phyloP scores from a whole-genome alignment of 2,329 filamentous ascomycete genomes.

The Rhynchosporium agropyri region DNA sequence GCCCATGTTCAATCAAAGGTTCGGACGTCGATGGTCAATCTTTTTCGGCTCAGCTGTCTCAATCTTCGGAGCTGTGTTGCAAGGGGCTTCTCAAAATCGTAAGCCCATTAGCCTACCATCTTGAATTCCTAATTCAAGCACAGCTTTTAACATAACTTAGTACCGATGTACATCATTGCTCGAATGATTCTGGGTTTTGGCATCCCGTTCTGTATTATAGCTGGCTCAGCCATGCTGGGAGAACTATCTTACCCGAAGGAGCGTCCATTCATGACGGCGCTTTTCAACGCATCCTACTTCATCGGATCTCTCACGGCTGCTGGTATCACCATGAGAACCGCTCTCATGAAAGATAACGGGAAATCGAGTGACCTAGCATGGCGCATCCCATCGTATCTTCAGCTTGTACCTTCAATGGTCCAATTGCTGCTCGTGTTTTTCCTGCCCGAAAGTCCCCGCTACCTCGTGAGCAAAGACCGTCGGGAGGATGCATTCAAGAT shows the following conservation, averaged over 20 bases:
- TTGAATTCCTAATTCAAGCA: background rate
- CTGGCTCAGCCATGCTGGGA: constrained; percentile 55
- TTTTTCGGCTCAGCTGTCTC: constrained; percentile 57
- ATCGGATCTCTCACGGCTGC: constrained; percentile 49
- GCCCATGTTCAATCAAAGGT: constrained; percentile 52
- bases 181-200: constrained; percentile 57
- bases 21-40: constrained; percentile 57
- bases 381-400: constrained; percentile 48
- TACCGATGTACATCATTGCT: constrained; percentile 54
- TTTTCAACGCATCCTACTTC: constrained; percentile 58
- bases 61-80: constrained; percentile 56
- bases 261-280: constrained; percentile 53
- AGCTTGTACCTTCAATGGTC: constrained; percentile 39
- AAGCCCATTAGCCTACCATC: constrained; percentile 28
- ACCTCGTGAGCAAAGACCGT: constrained; percentile 59
- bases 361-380: constrained; percentile 47
- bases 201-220: constrained; percentile 54
- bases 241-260: constrained; percentile 58
- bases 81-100: constrained; percentile 47
- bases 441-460: constrained; percentile 59
- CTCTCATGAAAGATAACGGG: constrained; percentile 34
- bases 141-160: constrained; percentile 41
- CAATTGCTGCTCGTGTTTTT: constrained; percentile 41
- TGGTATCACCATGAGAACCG: constrained; percentile 48
- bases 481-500: constrained; percentile 59